Conservation (phyloP, 2,329 filamentous ascomycete genomes). For the Alternaria consortialis region DNA sequence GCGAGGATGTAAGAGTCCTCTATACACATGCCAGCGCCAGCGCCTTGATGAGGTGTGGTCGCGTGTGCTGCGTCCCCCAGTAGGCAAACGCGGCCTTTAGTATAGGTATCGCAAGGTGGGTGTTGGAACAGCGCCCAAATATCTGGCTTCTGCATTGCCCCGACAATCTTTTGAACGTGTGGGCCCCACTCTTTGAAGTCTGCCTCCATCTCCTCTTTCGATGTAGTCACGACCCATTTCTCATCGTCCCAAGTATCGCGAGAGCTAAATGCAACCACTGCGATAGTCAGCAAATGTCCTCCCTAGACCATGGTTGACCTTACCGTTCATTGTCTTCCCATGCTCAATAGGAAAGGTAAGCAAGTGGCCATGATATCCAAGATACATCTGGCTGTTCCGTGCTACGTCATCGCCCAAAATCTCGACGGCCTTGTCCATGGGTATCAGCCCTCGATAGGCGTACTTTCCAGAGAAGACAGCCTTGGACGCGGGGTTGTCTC, state of each 20-base stretch:
- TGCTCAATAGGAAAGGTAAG: constrained; percentile 71
- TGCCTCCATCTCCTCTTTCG: constrained; percentile 44
- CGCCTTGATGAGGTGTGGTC: constrained; percentile 63
- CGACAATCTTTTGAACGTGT: constrained; percentile 41
- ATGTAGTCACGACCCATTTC: constrained; percentile 46
- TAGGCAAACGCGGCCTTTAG: constrained; percentile 57
- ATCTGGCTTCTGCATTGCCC: constrained; percentile 60
- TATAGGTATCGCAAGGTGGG: constrained; percentile 57
- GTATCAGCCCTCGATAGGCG: constrained; percentile 70
- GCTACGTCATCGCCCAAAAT: constrained; percentile 62
- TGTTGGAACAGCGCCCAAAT: constrained; percentile 68
- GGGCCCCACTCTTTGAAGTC: constrained; percentile 44
- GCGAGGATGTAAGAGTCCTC: constrained; percentile 60
- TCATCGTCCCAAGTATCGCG: constrained; percentile 44
- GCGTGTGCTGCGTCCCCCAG: constrained; percentile 68
- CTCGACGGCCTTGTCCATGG: constrained; percentile 64
- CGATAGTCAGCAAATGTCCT: constrained; percentile 11
- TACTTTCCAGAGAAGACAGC: constrained; percentile 67
- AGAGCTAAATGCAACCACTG: constrained; percentile 48
- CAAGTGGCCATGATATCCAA: constrained; percentile 67
- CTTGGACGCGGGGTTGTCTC: constrained; percentile 52
- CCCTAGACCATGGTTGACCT: not conserved
- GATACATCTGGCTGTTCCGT: constrained; percentile 64
- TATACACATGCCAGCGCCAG: constrained; percentile 65
- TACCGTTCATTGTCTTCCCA: constrained; percentile 65